These are phyloP conservation scores for Eimeria sp. DNA, from an alignment of 169 alveolate genomes.

Conservation along the genomic window DNA sequence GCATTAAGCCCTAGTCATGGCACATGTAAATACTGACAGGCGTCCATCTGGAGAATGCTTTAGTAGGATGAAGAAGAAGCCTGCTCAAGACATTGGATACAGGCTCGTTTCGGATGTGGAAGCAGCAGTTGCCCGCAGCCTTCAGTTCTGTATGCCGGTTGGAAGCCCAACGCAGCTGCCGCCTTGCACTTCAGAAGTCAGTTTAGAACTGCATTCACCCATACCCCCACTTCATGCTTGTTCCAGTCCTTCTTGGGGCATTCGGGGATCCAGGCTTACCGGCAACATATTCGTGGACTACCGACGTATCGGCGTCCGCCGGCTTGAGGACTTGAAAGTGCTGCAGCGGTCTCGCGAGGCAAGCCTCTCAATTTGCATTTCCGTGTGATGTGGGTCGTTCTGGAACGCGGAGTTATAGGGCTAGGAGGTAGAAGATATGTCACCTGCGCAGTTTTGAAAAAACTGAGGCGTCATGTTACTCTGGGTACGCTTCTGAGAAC, in stretches of 20 bases:
- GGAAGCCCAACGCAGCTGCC: not conserved
- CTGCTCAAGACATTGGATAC: not conserved
- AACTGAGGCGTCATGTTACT: not conserved
- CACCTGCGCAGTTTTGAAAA: not conserved
- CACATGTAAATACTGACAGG: not conserved
- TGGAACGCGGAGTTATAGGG: not conserved
- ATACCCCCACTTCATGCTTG: not conserved
- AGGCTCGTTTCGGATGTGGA: constrained; percentile 45
- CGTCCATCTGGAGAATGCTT: not conserved
- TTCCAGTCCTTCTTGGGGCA: constrained; percentile 3
- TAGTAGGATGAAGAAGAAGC: not conserved
- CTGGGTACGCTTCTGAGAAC: not conserved
- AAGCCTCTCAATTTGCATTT: not conserved
- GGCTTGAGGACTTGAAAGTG: constrained; percentile 28
- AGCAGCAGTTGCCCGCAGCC: constrained; percentile 48
- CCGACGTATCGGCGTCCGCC: constrained; percentile 49
- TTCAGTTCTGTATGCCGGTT: constrained; percentile 42
- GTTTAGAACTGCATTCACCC: not conserved
- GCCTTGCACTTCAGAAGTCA: not conserved
- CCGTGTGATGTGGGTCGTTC: not conserved
- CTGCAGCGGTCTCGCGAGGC: constrained; percentile 66
- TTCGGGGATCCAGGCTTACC: constrained; percentile 11
- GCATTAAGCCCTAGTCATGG: not conserved
- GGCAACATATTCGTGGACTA: constrained; percentile 64
- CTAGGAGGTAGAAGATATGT: not conserved